Base-by-base conservation (phyloP, 805 yeast genomes). In the Yamadazyma phyllophila region DNA sequence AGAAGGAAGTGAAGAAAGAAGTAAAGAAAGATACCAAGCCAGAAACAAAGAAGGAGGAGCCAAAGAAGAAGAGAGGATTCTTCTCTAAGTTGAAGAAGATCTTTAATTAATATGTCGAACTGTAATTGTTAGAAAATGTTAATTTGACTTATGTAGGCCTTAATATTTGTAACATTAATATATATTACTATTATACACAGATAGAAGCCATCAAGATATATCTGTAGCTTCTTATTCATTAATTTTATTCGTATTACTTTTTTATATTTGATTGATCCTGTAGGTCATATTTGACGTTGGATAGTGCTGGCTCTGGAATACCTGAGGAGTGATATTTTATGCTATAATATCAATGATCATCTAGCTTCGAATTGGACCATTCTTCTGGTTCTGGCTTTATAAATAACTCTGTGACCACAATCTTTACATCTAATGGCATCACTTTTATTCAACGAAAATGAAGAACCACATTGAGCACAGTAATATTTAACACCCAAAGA, bases 371-470 rank as follows among this genome's bases (percentile, higher is more conserved):
- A 77, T 67, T 73, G 78, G 47, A 80, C 95, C 96, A 92, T 88
- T 75, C 98, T 82, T 77, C 91, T 88, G 41, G 98, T 92, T 75
- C 99, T 85, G 51, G 97, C 96, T 75, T 94, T 94, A 75, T 92
- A 88, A 52, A 94, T 75, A 49, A 94, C 97, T 73, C 99, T 85
- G 73, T 94, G 98, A 52, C 99, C 99, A 71, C 99, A 94, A 57
- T 91, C 96, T 71, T 90, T 91, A 73, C 99, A 94, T 74, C 98
- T 87, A 53, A 94, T 96, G 26, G 98, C 96, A 66, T 94, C 99
- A 56, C 87, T 88, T 71, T 92, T 89, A 44, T 89, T 83, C 55
- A 94, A 79, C 2, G 96, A 82, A 57, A 91, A 85, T 44, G 85
- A 83, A 45, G 91, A 81, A 7, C 97, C 96, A 71, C 99, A 94